Evolutionary conservation across 345 rosid genomes (phyloP), one percentile per base, ranked within the genome.

Genomic region (Clarkia xantiana): DNA sequence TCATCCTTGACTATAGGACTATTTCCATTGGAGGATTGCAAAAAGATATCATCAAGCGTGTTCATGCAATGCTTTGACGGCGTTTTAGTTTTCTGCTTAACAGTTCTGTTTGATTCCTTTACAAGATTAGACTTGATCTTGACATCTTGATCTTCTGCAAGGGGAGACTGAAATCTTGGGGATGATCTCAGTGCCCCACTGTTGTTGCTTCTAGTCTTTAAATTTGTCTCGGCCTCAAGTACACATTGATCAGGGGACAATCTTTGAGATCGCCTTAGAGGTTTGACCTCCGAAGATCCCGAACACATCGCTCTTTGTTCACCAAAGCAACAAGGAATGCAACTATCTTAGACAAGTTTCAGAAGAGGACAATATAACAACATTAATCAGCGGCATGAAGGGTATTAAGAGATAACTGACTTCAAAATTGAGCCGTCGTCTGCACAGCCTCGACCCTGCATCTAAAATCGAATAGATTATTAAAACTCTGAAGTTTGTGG

Each of bases 181-280:
- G 62, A 68, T 43, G 42, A 47, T 19, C 49, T 22, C 10, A 58
- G 57, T 47, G 25, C 25, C 5, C 25, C 5, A 22, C 25, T 22
- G 25, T 5, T 22, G 25, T 22, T 22, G 5, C 25, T 22, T 22
- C 5, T 22, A 22, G 25, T 22, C 25, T 22, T 22, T 2, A 22
- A 22, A 2, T 22, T 22, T 22, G 25, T 22, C 25, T 22, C 25
- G 5, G 25, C 2, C 39, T 49, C 44, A 50, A 42, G 61, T 58
- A 46, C 60, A 44, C 56, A 20, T 40, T 50, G 58, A 44, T 56
- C 19, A n/a, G 61, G 55, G 25, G 51, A 57, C 43, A 47, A 44
- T 39, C 69, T 56, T 14, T 62, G 62, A 52, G 75, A 64, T 58
- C 72, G 18, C 40, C 56, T 19, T 20, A 51, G 52, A 45, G 14